These are phyloP conservation scores for Fraxinus nigra DNA, from an alignment of 305 asterid species.

Conservation along the genomic window DNA sequence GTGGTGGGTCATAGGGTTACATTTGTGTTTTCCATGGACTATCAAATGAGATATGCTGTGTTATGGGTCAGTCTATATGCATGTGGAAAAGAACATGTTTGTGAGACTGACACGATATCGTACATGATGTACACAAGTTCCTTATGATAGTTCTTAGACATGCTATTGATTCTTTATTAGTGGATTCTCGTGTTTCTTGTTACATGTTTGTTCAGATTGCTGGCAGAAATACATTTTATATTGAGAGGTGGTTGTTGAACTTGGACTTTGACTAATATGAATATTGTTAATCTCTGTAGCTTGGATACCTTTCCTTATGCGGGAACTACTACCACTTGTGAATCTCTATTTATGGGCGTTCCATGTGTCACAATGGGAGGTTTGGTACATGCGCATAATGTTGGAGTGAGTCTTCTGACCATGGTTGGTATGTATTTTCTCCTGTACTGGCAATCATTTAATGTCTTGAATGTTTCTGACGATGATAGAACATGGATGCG, in stretches of 20 bases:
- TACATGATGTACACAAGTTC: background rate
- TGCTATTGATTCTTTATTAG: background rate
- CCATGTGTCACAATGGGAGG: slow-evolving; percentile 99
- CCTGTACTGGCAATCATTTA: background rate
- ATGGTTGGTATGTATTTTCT: slow-evolving; percentile 67
- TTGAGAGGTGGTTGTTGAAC: slow-evolving; percentile 9
- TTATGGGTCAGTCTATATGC: background rate
- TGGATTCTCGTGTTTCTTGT: slow-evolving; percentile 9
- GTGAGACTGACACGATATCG: background rate
- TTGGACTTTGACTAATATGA: background rate
- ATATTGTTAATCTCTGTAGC: slow-evolving; percentile 34
- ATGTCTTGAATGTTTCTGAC: background rate
- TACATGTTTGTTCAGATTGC: slow-evolving; percentile 23
- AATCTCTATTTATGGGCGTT: slow-evolving; percentile 97
- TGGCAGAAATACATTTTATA: slow-evolving; percentile 9
- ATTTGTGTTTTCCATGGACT: background rate
- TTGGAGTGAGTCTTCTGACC: slow-evolving; percentile 84
- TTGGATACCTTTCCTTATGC: slow-evolving; percentile 99
- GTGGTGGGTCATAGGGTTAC: background rate
- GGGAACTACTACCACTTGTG: slow-evolving; percentile 98
- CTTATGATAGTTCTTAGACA: background rate
- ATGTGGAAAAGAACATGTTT: background rate
- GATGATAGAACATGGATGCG: background rate
- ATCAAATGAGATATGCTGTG: background rate
- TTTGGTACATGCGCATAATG: slow-evolving; percentile 92